Percentiles rank a stretch among this genome's conserved stretches.
These are phyloP conservation scores for Crithidia fasciculata DNA, from an alignment of 208 protist species.

Conservation along the genomic window DNA sequence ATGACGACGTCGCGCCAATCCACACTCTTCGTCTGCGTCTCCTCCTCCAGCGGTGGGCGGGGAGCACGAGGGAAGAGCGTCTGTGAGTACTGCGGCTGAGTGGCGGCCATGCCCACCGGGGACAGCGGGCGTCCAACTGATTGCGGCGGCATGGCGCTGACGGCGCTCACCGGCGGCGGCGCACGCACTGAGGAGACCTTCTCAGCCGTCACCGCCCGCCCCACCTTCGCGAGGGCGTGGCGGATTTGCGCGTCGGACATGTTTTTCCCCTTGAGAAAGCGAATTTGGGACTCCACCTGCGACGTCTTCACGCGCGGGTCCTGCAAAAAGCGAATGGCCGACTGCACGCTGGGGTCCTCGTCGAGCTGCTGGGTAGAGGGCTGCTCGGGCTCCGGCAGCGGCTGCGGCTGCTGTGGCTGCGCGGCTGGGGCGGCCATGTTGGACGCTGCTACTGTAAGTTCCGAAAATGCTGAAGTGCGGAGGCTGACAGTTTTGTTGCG, in stretches of 20 bases:
- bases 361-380: slow-evolving; percentile 23
- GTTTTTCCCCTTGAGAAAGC: slow-evolving; percentile 80
- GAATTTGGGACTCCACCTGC: slow-evolving; percentile 64
- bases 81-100: slow-evolving; percentile 31
- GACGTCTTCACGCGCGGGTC: slow-evolving; percentile 63
- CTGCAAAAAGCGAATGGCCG: slow-evolving; percentile 69
- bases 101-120: not conserved
- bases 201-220: slow-evolving; percentile 48
- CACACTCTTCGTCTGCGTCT: slow-evolving; percentile 19
- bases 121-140: not conserved
- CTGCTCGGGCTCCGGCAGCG: slow-evolving; percentile 30
- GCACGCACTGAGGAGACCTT: slow-evolving; percentile 46
- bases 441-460: not conserved
- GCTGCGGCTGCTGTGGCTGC: slow-evolving; percentile 4
- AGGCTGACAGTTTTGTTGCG: too few relatives aligned
- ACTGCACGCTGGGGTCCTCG: slow-evolving; percentile 37
- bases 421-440: not conserved
- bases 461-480: not conserved
- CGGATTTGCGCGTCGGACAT: slow-evolving; percentile 68
- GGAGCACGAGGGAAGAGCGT: slow-evolving; percentile 55
- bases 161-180: not conserved
- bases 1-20: slow-evolving; percentile 89
- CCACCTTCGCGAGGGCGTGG: slow-evolving; percentile 64
- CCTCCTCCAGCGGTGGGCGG: slow-evolving; percentile 28
- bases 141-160: not conserved